Conservation (phyloP, 176 grass and related monocot species). For the Eragrostis nindensis region DNA sequence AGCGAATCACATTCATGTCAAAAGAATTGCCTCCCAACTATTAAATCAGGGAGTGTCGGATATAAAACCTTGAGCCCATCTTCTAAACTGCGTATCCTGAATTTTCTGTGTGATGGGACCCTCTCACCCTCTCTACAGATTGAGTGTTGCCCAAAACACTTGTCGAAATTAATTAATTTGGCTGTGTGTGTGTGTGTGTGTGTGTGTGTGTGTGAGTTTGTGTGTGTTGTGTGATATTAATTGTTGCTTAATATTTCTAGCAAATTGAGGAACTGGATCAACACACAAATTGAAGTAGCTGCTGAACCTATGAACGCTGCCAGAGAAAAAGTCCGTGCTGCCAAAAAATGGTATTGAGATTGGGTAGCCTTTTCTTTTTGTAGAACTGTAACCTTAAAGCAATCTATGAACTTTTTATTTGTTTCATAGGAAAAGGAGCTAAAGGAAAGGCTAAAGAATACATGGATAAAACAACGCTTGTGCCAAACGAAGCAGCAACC, state of each 20-base stretch:
- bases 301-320: conserved; percentile 57
- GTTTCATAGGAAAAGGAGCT: conserved; percentile 74
- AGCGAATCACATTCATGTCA: conserved; percentile 50
- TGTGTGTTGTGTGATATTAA: conserved; percentile 43
- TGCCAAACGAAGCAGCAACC: conserved; percentile 39
- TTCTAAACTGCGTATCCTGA: conserved; percentile 80
- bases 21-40: conserved; percentile 50
- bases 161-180: conserved; percentile 30
- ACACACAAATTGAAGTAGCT: conserved; percentile 58
- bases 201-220: too few relatives aligned
- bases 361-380: neutral
- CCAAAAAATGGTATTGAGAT: conserved; percentile 70
- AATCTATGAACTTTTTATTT: too few relatives aligned
- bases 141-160: conserved; percentile 48
- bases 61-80: conserved; percentile 72
- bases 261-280: conserved; percentile 72
- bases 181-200: too few relatives aligned
- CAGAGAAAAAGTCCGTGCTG: conserved; percentile 54
- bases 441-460: conserved; percentile 72
- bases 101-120: conserved; percentile 85
- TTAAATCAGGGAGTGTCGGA: conserved; percentile 51
- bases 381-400: neutral
- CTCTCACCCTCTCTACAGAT: conserved; percentile 67
- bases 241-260: conserved; percentile 48
- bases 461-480: conserved; percentile 51